These are phyloP conservation scores for Penicillium aurantiogriseum DNA, from an alignment of 2,329 filamentous ascomycete species.

Conservation along the genomic window DNA sequence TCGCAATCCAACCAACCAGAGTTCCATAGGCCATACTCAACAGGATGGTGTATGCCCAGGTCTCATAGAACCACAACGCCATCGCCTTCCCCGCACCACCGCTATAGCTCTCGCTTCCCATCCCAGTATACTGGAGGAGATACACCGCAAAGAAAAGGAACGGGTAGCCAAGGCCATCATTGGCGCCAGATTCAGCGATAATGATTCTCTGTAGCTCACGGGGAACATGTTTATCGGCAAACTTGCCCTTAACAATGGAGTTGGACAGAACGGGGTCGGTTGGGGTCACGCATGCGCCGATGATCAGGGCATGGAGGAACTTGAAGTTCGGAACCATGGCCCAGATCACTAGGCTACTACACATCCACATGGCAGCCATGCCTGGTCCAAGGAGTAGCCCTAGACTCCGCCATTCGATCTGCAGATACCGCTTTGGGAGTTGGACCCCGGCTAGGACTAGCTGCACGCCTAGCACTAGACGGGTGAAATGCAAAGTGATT, in stretches of 20 bases:
- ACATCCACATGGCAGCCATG: slow-evolving; percentile 84
- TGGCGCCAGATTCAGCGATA: slow-evolving; percentile 79
- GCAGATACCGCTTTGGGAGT: slow-evolving; percentile 77
- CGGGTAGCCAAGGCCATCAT: slow-evolving; percentile 85
- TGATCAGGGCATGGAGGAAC: slow-evolving; percentile 74
- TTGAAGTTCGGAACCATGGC: slow-evolving; percentile 67
- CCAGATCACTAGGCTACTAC: slow-evolving; percentile 77
- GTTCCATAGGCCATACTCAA: slow-evolving; percentile 76
- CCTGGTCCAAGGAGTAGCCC: slow-evolving; percentile 74
- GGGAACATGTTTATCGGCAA: slow-evolving; percentile 87
- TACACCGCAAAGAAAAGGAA: slow-evolving; percentile 85
- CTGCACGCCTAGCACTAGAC: slow-evolving; percentile 85
- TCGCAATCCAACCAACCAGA: slow-evolving; percentile 74
- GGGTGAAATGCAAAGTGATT: slow-evolving; percentile 79
- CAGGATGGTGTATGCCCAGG: slow-evolving; percentile 78
- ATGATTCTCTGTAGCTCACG: slow-evolving; percentile 77
- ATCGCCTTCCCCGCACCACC: slow-evolving; percentile 68
- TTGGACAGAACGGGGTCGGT: slow-evolving; percentile 87
- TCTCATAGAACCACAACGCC: slow-evolving; percentile 79
- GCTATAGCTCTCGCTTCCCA: slow-evolving; percentile 53
- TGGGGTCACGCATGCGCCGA: slow-evolving; percentile 86
- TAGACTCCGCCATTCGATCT: slow-evolving; percentile 74
- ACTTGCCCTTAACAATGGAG: slow-evolving; percentile 88
- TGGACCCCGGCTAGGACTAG: slow-evolving; percentile 86
- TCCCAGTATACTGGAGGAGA: slow-evolving; percentile 71